A percentile compares a stretch with the other conserved stretches of the same genome.
These are phyloP conservation scores for Aquilaria yunnanensis DNA, from an alignment of 345 rosid genomes.

Conservation along the genomic window DNA sequence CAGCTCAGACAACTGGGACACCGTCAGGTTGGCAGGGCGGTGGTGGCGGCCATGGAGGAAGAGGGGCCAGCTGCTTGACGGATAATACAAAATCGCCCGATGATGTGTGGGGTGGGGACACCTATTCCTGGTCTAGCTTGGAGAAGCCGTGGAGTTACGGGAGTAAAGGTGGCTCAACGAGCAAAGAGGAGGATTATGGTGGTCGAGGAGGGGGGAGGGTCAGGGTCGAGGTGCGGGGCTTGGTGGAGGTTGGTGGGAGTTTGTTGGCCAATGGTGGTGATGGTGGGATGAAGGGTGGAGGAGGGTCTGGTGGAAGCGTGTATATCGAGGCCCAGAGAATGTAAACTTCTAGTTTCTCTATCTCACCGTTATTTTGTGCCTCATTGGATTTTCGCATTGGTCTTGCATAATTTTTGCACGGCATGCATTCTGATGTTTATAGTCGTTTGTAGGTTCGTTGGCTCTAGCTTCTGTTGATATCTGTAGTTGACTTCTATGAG, in stretches of 20 bases:
- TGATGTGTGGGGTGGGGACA: conserved; percentile 76
- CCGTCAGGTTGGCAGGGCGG: conserved; percentile 55
- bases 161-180: conserved; percentile 66
- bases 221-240: conserved; percentile 24
- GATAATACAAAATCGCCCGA: conserved; percentile 58
- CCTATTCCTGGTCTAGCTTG: conserved; percentile 61
- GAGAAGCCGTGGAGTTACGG: conserved; percentile 66
- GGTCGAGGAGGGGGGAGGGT: conserved; percentile 73
- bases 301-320: conserved; percentile 75
- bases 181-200: conserved; percentile 50
- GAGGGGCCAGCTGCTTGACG: conserved; percentile 59
- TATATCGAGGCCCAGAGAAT: conserved; percentile 48
- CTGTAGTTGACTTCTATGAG: too few species aligned
- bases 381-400: too few species aligned
- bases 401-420: too few species aligned
- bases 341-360: conserved; percentile 22
- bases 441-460: background rate
- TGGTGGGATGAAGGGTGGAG: conserved; percentile 57
- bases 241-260: conserved; percentile 38
- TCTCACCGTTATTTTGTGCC: too few species aligned
- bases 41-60: conserved; percentile 68
- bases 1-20: conserved; percentile 56
- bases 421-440: conserved; percentile 2
- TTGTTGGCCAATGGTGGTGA: conserved; percentile 53
- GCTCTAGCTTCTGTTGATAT: too few species aligned